A percentile compares a stretch with the other conserved stretches of the same genome.
Evolutionary conservation across 371 early-diverging fungal genomes (phyloP).

Genomic region (Conidiobolus incongruus): DNA sequence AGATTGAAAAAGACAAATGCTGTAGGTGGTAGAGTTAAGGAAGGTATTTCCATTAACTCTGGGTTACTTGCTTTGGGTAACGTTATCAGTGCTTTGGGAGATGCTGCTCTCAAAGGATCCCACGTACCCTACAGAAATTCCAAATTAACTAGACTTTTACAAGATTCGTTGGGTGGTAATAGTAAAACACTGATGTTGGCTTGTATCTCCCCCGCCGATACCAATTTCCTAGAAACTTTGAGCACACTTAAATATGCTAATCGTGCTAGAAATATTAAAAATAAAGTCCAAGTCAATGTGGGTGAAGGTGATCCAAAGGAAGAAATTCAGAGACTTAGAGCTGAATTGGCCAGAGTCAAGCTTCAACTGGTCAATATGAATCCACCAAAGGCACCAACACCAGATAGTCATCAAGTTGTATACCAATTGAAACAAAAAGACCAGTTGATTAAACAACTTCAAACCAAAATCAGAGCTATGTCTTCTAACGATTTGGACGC

Average conservation of each 20-base stretch:
- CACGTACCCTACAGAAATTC: conserved; percentile 95
- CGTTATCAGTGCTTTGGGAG: conserved; percentile 96
- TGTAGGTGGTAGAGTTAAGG: conserved; percentile 83
- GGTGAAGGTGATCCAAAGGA: conserved; percentile 26
- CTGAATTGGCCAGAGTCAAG: conserved; percentile 3
- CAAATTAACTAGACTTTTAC: conserved; percentile 93
- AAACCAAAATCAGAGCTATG: neutral
- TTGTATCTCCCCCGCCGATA: conserved; percentile 63
- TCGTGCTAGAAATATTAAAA: conserved; percentile 68
- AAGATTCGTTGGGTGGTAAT: conserved; percentile 91
- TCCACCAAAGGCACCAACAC: neutral
- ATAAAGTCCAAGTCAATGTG: conserved; percentile 49
- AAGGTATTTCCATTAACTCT: conserved; percentile 96
- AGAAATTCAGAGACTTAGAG: conserved; percentile 20
- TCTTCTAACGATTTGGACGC: too few relatives aligned
- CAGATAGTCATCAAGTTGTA: neutral
- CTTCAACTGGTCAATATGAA: neutral
- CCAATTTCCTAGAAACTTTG: conserved; percentile 63
- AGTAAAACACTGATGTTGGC: conserved; percentile 82
- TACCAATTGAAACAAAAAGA: conserved; percentile 1
- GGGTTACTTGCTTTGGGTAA: conserved; percentile 96
- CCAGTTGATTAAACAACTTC: conserved; percentile 1
- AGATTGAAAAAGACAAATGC: conserved; percentile 89
- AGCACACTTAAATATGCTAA: conserved; percentile 86
- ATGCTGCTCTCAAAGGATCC: conserved; percentile 24